Evolutionary conservation across 805 yeast genomes (phyloP).

Genomic region (Kuraishia borneana): DNA sequence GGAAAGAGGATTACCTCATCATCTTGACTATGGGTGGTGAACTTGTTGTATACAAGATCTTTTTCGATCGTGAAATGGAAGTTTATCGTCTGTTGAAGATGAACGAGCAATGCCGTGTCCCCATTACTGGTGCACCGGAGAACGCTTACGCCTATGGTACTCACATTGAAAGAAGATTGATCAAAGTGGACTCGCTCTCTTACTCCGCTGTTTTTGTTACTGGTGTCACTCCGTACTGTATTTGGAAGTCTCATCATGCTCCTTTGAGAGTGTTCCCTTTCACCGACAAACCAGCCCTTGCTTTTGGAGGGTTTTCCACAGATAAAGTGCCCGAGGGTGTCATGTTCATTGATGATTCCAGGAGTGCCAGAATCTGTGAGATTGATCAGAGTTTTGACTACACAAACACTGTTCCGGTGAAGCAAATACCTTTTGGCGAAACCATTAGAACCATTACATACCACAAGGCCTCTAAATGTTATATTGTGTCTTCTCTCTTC

Average conservation of each 20-base stretch:
- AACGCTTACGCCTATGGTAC: constrained; percentile 65
- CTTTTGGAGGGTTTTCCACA: constrained; percentile 44
- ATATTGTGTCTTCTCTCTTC: constrained; percentile 47
- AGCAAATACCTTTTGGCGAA: constrained; percentile 38
- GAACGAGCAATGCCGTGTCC: constrained; percentile 27
- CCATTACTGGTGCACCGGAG: constrained; percentile 70
- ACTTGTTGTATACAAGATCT: constrained; percentile 52
- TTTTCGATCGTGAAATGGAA: constrained; percentile 25
- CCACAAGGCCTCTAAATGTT: constrained; percentile 55
- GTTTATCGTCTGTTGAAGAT: constrained; percentile 30
- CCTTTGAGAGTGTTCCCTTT: constrained; percentile 57
- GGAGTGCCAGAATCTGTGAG: constrained; percentile 54
- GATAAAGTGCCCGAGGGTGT: constrained; percentile 32
- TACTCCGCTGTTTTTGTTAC: constrained; percentile 55
- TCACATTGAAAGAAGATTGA: constrained; percentile 55
- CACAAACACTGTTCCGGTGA: constrained; percentile 51
- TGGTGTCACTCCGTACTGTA: constrained; percentile 61
- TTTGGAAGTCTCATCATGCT: constrained; percentile 55
- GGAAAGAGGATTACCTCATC: constrained; percentile 52
- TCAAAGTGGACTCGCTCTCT: constrained; percentile 44
- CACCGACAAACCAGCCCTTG: constrained; percentile 52
- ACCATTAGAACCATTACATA: constrained; percentile 58
- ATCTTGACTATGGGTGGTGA: constrained; percentile 78
- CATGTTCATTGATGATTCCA: constrained; percentile 59
- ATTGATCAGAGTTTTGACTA: constrained; percentile 35